A percentile compares a stretch with the other conserved stretches of the same genome.
These are phyloP conservation scores for Neonectria neomacrospora DNA, from an alignment of 2,329 filamentous ascomycete species.

Conservation along the genomic window DNA sequence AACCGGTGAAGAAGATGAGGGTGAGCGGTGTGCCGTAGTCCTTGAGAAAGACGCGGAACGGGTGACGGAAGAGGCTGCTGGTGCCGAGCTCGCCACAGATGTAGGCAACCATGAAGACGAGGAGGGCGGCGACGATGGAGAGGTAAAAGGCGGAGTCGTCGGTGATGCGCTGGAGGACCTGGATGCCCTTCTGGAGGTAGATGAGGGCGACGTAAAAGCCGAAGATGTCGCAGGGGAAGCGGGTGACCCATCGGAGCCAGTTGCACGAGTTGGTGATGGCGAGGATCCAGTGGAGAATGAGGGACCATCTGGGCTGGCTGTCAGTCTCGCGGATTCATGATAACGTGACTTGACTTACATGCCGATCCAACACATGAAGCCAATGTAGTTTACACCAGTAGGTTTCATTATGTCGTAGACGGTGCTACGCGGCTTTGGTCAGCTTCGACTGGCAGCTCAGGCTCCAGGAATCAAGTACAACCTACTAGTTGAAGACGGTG, in stretches of 20 bases:
- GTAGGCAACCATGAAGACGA: conserved; percentile 83
- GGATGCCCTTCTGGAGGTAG: conserved; percentile 90
- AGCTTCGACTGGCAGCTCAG: conserved; percentile 1
- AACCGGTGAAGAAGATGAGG: conserved; percentile 89
- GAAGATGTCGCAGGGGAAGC: conserved; percentile 93
- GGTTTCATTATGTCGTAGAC: conserved; percentile 89
- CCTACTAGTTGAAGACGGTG: conserved; percentile 89
- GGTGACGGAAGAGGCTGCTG: conserved; percentile 78
- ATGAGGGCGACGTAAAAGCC: conserved; percentile 94
- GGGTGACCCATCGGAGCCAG: conserved; percentile 86
- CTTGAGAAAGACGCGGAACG: conserved; percentile 83
- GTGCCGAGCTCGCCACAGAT: conserved; percentile 76
- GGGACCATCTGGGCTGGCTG: conserved; percentile 72
- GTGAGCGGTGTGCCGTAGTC: conserved; percentile 89
- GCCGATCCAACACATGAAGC: conserved; percentile 93
- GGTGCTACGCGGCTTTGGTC: conserved; percentile 62
- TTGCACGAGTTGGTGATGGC: conserved; percentile 90
- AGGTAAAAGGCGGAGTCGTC: conserved; percentile 76
- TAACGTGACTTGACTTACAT: conserved; percentile 60
- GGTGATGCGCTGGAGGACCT: conserved; percentile 83
- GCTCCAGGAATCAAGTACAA: conserved; percentile 2
- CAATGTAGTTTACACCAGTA: conserved; percentile 82
- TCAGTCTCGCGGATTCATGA: conserved; percentile 2
- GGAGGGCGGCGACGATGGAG: conserved; percentile 78
- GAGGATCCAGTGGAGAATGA: conserved; percentile 86